Percentiles rank a stretch among this genome's conserved stretches.
These are phyloP conservation scores for Leishmania mexicana DNA, from an alignment of 208 protist species.

Conservation along the genomic window DNA sequence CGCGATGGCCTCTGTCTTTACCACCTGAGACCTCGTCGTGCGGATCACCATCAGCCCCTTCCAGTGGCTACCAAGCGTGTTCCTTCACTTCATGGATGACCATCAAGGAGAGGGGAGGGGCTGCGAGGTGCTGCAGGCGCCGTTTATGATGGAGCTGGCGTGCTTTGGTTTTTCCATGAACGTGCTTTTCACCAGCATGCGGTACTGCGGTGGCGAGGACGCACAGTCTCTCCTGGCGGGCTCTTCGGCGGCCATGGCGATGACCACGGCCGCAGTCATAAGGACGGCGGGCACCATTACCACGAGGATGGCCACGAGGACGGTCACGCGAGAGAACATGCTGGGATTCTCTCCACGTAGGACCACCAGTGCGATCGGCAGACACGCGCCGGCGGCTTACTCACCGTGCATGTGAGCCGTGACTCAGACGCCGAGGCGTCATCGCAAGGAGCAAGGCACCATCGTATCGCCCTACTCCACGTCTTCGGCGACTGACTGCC, in stretches of 20 bases:
- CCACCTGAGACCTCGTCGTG: conserved; percentile 22
- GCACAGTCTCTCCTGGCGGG: conserved; percentile 21
- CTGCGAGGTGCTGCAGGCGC: conserved; percentile 23
- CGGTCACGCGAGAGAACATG: not conserved
- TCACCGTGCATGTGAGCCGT: conserved; percentile 17
- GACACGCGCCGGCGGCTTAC: conserved; percentile 9
- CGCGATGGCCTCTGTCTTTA: conserved; percentile 23
- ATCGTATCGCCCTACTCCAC: conserved; percentile 23
- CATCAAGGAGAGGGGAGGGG: not conserved
- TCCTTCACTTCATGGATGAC: conserved; percentile 14
- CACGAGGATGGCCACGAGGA: conserved; percentile 16
- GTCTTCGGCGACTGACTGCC: conserved; percentile 28
- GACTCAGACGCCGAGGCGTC: conserved; percentile 22
- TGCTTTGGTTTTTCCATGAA: conserved; percentile 28
- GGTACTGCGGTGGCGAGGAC: conserved; percentile 21
- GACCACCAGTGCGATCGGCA: conserved; percentile 5
- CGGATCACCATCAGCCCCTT: conserved; percentile 26
- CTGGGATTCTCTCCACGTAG: not conserved
- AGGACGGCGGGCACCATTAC: not conserved
- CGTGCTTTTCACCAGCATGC: conserved; percentile 27
- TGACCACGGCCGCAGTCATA: not conserved
- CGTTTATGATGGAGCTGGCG: conserved; percentile 25
- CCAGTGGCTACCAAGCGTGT: conserved; percentile 15
- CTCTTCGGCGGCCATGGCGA: conserved; percentile 3
- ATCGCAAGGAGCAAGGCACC: conserved; percentile 21